Evolutionary conservation across 2,329 filamentous ascomycete genomes (phyloP), one percentile per base, ranked within the genome.

Genomic region (Ilyonectria destructans): DNA sequence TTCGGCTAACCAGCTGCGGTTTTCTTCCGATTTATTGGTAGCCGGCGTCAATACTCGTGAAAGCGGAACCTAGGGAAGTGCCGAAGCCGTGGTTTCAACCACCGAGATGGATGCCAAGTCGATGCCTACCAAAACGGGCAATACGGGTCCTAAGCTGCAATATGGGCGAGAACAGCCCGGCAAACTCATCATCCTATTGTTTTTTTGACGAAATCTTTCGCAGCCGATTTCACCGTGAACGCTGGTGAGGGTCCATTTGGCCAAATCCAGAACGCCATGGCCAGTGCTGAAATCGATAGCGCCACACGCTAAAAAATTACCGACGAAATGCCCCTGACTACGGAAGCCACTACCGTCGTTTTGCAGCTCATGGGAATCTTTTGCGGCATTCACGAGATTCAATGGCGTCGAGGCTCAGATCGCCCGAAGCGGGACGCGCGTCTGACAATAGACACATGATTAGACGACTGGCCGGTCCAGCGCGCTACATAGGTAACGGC

Each of bases 221-320:
- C 26, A 6, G 26, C 26, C 26, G 26, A 26, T 19, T 21, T 19
- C 5, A 19, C 9, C 15, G 51, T 15, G n/a, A 23, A 37, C 7
- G n/a, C n/a, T 6, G 31, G 15, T n/a, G 29, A 54, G n/a, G 51
- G 19, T 54, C 29, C 51, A 54, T 33, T 54, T 12, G 7, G 48
- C 26, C 26, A 55, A 35, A 55, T 65, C 63, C 12, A 57, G 63
- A 60, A 65, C 35, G 1, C 23, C 17, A 33, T 45, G 55, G 46
- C 13, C 17, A 35, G 35, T 26, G 43, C 49, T 37, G 23, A 33
- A 26, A 58, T 56, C 62, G 15, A 65, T 65, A 65, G 57, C 19
- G 55, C 33, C 45, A 26, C 31, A 48, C 62, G 40, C 62, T 61
- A 46, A 46, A 21, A 54, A 35, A 33, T 17, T 3, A 15, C 31